Evolutionary conservation across 108 stramenopile genomes (phyloP).

Genomic region (Cyclotella cryptica): DNA sequence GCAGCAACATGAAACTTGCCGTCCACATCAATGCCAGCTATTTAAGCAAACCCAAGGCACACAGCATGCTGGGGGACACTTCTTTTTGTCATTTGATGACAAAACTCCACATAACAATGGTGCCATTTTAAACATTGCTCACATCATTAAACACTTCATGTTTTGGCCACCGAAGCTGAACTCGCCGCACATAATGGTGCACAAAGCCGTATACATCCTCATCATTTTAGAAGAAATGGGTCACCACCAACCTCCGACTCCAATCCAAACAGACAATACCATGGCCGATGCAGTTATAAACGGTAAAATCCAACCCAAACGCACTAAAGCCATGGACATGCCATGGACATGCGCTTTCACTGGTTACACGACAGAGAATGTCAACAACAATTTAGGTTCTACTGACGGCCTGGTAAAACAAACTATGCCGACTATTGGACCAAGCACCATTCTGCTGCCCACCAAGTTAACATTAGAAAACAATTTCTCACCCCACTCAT

Average conservation of each 20-base stretch:
- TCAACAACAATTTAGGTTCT: constrained; percentile 3
- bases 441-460: not conserved
- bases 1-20: constrained; percentile 36
- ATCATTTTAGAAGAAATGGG: constrained; percentile 29
- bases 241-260: too few relatives aligned
- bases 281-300: constrained; percentile 52
- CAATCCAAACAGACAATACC: constrained; percentile 46
- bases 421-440: constrained; percentile 9
- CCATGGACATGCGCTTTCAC: not conserved
- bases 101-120: constrained; percentile 23
- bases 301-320: constrained; percentile 48
- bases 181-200: constrained; percentile 44
- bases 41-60: not conserved
- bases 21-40: not conserved
- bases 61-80: constrained; percentile 37
- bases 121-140: too few relatives aligned
- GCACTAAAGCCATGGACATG: too few relatives aligned
- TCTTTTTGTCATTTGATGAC: constrained; percentile 14
- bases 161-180: constrained; percentile 54
- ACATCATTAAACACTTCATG: too few relatives aligned
- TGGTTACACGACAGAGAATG: not conserved
- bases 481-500: not conserved
- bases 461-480: constrained; percentile 6
- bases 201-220: constrained; percentile 30
- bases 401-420: constrained; percentile 7